phyloP scores from a whole-genome alignment of 2,329 filamentous ascomycete genomes.

The Aspergillus brunneoviolaceus region DNA sequence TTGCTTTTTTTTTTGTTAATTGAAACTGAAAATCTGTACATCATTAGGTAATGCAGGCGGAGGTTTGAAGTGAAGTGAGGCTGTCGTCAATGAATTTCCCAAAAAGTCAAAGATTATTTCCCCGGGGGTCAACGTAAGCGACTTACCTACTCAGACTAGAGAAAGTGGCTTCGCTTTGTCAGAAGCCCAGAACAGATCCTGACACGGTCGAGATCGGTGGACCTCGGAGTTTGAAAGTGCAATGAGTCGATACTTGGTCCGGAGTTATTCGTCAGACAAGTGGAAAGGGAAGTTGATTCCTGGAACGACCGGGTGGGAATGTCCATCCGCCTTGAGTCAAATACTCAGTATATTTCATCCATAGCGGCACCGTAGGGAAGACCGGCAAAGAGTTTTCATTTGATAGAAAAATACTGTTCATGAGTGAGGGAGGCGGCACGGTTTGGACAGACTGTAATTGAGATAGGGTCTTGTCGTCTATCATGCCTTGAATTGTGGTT shows the following conservation, averaged over 20 bases:
- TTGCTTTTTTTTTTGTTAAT: not conserved
- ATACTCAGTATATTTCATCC: not conserved
- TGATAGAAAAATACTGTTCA: no score
- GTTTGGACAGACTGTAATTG: not conserved
- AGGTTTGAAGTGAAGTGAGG: not conserved
- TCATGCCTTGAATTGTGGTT: not conserved
- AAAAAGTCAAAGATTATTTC: not conserved
- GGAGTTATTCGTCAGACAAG: conserved; percentile 1
- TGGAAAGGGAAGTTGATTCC: conserved; percentile 3
- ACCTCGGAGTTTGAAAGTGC: conserved; percentile 1
- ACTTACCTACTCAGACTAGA: not conserved
- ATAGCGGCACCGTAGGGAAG: not conserved
- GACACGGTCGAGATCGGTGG: conserved; percentile 4
- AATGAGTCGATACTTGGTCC: not conserved
- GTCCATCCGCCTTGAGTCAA: conserved; percentile 3
- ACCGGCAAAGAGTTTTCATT: not conserved
- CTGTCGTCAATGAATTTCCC: not conserved
- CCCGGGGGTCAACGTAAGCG: not conserved
- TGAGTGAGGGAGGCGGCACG: no score
- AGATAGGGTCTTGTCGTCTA: not conserved
- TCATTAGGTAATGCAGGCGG: not conserved
- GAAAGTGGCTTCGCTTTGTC: not conserved
- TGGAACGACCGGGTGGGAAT: conserved; percentile 7
- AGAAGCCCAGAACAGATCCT: not conserved
- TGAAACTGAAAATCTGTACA: not conserved